Conservation (phyloP, 805 yeast genomes). For the Ogataea thermomethanolica region DNA sequence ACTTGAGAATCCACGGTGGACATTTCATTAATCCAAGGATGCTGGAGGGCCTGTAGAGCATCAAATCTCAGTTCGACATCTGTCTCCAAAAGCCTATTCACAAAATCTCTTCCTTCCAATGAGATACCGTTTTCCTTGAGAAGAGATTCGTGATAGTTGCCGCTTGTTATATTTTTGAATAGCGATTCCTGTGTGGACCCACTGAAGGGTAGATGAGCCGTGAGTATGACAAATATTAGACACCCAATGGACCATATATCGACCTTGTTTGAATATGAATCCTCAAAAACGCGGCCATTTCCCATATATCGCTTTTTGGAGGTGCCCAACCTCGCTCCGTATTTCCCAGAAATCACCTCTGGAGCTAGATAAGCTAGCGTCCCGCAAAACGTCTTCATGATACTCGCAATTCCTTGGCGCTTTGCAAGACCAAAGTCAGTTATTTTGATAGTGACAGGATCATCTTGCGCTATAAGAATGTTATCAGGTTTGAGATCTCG, state of each 20-base stretch:
- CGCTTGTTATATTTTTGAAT: conserved; percentile 69
- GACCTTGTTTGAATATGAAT: conserved; percentile 74
- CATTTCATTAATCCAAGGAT: conserved; percentile 68
- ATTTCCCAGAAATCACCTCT: conserved; percentile 68
- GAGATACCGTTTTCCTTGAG: conserved; percentile 60
- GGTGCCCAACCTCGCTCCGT: conserved; percentile 33
- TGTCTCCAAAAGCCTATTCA: conserved; percentile 67
- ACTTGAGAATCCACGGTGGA: conserved; percentile 35
- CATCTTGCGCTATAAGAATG: conserved; percentile 83
- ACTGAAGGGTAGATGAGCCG: conserved; percentile 93
- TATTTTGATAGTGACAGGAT: conserved; percentile 87
- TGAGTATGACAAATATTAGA: conserved; percentile 81
- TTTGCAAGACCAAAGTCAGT: conserved; percentile 97
- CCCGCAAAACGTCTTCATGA: conserved; percentile 96
- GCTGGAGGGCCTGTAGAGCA: conserved; percentile 72
- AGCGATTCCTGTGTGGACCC: conserved; percentile 87
- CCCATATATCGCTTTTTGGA: conserved; percentile 30
- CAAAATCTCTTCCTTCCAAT: conserved; percentile 65
- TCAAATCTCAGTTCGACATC: conserved; percentile 70
- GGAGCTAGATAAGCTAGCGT: conserved; percentile 97
- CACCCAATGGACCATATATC: conserved; percentile 99
- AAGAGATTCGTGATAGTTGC: conserved; percentile 77
- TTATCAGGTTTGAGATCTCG: conserved; percentile 96
- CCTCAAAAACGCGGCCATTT: conserved; percentile 32
- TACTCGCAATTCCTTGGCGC: conserved; percentile 75